Evolutionary conservation across 768 basidiomycete species (phyloP).

Genomic region (Galerina sulciceps): DNA sequence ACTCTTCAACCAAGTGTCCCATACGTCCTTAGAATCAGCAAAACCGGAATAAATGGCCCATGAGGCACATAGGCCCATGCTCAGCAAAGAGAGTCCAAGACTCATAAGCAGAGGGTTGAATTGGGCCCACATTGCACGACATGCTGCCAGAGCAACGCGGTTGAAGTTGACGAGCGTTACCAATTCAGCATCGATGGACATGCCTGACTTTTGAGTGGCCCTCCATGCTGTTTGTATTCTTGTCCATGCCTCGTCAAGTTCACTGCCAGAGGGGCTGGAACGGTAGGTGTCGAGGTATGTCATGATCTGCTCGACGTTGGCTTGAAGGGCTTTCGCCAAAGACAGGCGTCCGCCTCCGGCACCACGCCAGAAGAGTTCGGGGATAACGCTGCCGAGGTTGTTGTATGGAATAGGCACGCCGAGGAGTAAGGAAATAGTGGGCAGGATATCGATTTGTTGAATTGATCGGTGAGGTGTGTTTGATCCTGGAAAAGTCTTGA

Average conservation of each 20-base stretch:
- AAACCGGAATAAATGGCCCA: conserved; percentile 60
- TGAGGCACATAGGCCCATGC: conserved; percentile 54
- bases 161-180: conserved; percentile 56
- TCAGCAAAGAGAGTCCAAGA: conserved; percentile 69
- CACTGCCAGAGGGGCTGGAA: conserved; percentile 65
- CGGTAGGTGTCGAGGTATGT: conserved; percentile 81
- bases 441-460: conserved; percentile 93
- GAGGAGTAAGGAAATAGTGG: conserved; percentile 85
- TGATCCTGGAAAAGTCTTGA: conserved; percentile 64
- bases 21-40: conserved; percentile 37
- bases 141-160: conserved; percentile 64
- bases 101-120: conserved; percentile 84
- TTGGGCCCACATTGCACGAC: conserved; percentile 92
- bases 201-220: conserved; percentile 26
- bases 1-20: conserved; percentile 46
- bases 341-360: conserved; percentile 35
- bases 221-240: conserved; percentile 52
- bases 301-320: conserved; percentile 79
- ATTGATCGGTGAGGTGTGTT: conserved; percentile 60
- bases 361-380: conserved; percentile 82
- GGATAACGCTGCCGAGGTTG: conserved; percentile 90
- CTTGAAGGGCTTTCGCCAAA: conserved; percentile 62
- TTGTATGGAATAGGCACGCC: conserved; percentile 96
- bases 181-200: conserved; percentile 34
- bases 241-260: conserved; percentile 71